Base-by-base conservation (phyloP, 1,284 basidiomycete genomes). In the Schizopora paradoxa region DNA sequence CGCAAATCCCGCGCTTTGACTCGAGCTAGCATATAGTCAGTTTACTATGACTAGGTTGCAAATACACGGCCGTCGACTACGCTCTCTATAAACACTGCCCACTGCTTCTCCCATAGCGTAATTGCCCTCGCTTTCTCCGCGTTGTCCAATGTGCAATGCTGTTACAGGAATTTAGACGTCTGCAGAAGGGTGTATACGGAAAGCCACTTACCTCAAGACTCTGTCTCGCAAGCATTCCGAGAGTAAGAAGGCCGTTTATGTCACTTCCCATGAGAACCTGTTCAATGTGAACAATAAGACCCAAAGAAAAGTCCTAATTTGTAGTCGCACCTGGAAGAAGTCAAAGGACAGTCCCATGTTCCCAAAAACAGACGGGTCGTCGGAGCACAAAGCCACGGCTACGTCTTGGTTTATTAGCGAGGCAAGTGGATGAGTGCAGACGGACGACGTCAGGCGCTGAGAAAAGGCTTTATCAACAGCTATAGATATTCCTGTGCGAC, bases 341-440 rank as follows among this genome's bases (percentile, higher is more conserved):
- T 86, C 82, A 56, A 74, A 86, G 0, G 81, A 79, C 7, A 86
- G 66, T 0, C 83, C 83, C 74, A 81, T 80, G 54, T 83, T 84
- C 18, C 82, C 81, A 57, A 88, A 88, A 14, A 79, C 69, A 1
- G 79, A 68, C 2, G 86, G 82, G 54, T 88, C 86, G 56, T 88
- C 86, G 4, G 80, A 84, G 55, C 71, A 77, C 2, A 88, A 67
- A 0, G 77, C 77, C 6, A 89, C 76, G 7, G 78, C 76, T 2
- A 87, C 70, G 2, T 84, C 82, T 45, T 83, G 66, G 57, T 85
- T 85, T 40, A 89, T 59, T 40, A 86, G 60, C 18, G 75, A 68
- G 1, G 82, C 79, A 13, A 86, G 65, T 3, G 81, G 82, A 56
- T 86, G 83, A 73, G 79, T 82, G 1, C 77, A 79, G 75, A 85